Evolutionary conservation across 31 red algal species (phyloP).

Genomic region (Porphyra umbilicalis): DNA sequence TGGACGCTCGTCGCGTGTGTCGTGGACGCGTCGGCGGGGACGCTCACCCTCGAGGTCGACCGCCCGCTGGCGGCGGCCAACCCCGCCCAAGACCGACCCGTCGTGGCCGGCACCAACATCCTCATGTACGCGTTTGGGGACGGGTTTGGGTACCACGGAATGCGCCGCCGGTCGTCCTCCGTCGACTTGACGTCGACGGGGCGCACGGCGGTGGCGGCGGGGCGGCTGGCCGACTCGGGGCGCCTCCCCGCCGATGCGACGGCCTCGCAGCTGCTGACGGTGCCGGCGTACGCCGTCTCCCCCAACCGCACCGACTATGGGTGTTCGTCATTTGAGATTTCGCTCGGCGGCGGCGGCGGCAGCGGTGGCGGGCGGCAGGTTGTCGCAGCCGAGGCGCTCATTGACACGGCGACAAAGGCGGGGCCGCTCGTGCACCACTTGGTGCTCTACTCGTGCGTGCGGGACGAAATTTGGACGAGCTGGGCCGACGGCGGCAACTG

Average conservation of each 20-base stretch:
- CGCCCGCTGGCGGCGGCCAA: conserved; percentile 38
- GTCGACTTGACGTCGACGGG: conserved; percentile 7
- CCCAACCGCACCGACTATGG: conserved; percentile 32
- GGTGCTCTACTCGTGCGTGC: conserved; percentile 23
- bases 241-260: conserved; percentile 39
- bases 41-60: conserved; percentile 35
- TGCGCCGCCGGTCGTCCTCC: conserved; percentile 5
- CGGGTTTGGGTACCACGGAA: conserved; percentile 33
- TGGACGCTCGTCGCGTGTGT: conserved; percentile 30
- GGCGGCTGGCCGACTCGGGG: neutral
- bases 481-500: neutral
- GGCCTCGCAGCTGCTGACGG: conserved; percentile 7
- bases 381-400: conserved; percentile 45
- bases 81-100: conserved; percentile 22
- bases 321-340: conserved; percentile 14
- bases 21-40: conserved; percentile 9
- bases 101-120: conserved; percentile 20
- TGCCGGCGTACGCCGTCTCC: conserved; percentile 20
- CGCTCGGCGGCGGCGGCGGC: neutral
- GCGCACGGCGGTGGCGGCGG: neutral
- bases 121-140: conserved; percentile 57
- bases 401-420: conserved; percentile 9
- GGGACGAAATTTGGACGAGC: conserved; percentile 7
- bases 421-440: conserved; percentile 49
- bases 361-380: conserved; percentile 41